Evolutionary conservation across 768 basidiomycete genomes (phyloP).

Genomic region (Lenzites betulinus): DNA sequence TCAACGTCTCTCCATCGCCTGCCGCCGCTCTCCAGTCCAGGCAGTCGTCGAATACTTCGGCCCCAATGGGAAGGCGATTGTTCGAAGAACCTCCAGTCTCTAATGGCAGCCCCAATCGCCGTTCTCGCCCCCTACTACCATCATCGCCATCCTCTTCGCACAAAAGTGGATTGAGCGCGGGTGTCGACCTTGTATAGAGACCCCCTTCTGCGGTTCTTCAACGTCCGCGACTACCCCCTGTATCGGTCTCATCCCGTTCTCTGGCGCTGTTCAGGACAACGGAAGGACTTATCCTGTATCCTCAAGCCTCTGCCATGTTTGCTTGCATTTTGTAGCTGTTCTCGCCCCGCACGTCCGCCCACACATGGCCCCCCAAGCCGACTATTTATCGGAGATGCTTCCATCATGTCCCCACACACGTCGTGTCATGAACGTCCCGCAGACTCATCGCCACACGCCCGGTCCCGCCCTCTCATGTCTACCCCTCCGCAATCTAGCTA

Average conservation of each 20-base stretch:
- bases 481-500: slow-evolving; percentile 4
- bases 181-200: slow-evolving; percentile 26
- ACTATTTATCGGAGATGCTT: slow-evolving; percentile 14
- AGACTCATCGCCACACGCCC: not conserved
- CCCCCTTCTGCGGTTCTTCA: not conserved
- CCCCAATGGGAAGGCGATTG: slow-evolving; percentile 65
- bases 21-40: slow-evolving; percentile 37
- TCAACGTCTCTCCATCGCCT: slow-evolving; percentile 72
- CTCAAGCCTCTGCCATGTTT: slow-evolving; percentile 5
- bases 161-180: slow-evolving; percentile 23
- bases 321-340: slow-evolving; percentile 23
- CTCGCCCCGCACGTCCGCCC: not conserved
- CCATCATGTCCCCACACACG: slow-evolving; percentile 18
- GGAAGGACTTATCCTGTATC: slow-evolving; percentile 19
- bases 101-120: not conserved
- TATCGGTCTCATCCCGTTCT: slow-evolving; percentile 12
- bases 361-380: not conserved
- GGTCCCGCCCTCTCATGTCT: not conserved
- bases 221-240: not conserved
- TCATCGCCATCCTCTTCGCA: slow-evolving; percentile 7
- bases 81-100: slow-evolving; percentile 67
- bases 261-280: slow-evolving; percentile 10
- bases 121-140: not conserved
- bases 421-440: slow-evolving; percentile 12
- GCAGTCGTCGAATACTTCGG: slow-evolving; percentile 49